Percentiles rank a stretch among this genome's conserved stretches.
Evolutionary conservation across 306 rosid genomes (phyloP).

Genomic region (Arachis stenosperma): DNA sequence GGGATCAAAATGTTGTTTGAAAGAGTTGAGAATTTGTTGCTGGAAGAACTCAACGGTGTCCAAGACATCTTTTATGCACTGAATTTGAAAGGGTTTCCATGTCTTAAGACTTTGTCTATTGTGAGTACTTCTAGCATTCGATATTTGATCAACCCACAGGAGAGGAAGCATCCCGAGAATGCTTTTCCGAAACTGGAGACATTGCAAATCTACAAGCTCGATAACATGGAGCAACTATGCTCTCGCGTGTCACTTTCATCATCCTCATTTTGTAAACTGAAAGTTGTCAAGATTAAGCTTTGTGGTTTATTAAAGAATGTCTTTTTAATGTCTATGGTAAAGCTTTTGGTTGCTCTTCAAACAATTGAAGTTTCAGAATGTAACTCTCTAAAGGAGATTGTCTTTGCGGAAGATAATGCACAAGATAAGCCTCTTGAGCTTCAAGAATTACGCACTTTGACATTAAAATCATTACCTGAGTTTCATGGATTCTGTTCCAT

Average conservation of each 20-base stretch:
- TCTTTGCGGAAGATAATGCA: neutral
- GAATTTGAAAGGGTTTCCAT: conserved; percentile 23
- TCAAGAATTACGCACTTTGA: neutral
- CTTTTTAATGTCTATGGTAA: conserved; percentile 3
- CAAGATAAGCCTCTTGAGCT: neutral
- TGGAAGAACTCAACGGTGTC: conserved; percentile 29
- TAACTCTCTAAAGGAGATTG: neutral
- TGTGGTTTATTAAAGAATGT: conserved; percentile 19
- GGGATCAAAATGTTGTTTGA: conserved; percentile 34
- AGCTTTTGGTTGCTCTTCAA: neutral
- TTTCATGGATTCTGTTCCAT: neutral
- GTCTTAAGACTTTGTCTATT: conserved; percentile 34
- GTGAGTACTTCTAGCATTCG: neutral
- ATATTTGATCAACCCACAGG: conserved; percentile 19
- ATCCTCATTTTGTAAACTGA: conserved; percentile 19
- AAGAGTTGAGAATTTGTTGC: conserved; percentile 32
- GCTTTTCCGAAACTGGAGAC: conserved; percentile 31
- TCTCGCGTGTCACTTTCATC: neutral
- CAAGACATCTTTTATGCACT: conserved; percentile 6
- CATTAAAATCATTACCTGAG: neutral
- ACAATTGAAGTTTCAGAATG: conserved; percentile 38
- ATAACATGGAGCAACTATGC: conserved; percentile 13
- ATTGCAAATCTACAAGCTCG: neutral
- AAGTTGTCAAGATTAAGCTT: neutral
- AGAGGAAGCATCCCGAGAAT: neutral